Evolutionary conservation across 2,329 filamentous ascomycete genomes (phyloP).

Genomic region (Talaromyces sp.): DNA sequence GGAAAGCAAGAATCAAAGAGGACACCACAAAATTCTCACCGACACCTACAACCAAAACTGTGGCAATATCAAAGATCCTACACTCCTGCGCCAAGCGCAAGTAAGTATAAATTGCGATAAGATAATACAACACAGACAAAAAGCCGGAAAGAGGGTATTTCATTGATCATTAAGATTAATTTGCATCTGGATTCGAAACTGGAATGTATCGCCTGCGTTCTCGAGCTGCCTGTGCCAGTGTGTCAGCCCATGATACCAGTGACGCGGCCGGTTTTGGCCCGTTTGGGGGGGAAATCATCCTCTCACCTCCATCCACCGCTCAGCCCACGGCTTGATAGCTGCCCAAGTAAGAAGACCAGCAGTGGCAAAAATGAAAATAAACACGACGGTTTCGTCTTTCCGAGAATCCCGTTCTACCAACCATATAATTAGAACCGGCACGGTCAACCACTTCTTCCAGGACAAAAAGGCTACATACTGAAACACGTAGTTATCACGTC

Average conservation of each 20-base stretch:
- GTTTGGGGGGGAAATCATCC: neutral
- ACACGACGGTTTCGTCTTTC: conserved; percentile 61
- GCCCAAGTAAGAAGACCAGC: conserved; percentile 57
- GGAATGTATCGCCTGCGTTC: conserved; percentile 49
- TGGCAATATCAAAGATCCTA: neutral
- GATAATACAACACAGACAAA: neutral
- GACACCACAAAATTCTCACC: neutral
- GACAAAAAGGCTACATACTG: conserved; percentile 33
- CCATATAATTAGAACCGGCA: conserved; percentile 7
- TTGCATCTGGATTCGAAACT: conserved; percentile 25
- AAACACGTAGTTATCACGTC: conserved; percentile 63
- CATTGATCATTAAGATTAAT: neutral
- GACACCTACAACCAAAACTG: neutral
- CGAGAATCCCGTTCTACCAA: conserved; percentile 56
- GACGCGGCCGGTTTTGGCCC: neutral
- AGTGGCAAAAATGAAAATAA: conserved; percentile 60
- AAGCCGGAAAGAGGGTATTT: neutral
- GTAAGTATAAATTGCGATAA: neutral
- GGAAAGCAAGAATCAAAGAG: neutral
- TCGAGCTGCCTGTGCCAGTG: conserved; percentile 33
- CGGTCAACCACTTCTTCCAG: neutral
- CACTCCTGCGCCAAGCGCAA: neutral
- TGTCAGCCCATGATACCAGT: conserved; percentile 6
- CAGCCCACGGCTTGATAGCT: conserved; percentile 53
- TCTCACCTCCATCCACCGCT: conserved; percentile 50